Base-by-base conservation (phyloP, 2,329 filamentous ascomycete species). In the Talaromyces sp. region DNA sequence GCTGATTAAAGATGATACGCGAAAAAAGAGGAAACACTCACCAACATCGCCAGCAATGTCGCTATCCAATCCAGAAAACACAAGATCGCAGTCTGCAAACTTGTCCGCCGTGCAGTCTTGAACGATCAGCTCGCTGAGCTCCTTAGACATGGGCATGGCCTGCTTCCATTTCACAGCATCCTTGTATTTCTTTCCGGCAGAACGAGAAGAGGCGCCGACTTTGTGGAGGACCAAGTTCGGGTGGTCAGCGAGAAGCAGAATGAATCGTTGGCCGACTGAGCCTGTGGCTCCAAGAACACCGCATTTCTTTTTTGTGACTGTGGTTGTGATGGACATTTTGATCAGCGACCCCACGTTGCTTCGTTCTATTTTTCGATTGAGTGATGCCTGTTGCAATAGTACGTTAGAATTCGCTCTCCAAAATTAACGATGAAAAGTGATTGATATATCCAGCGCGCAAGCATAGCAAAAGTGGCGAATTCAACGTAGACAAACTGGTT, bases 131-230 rank as follows among this genome's bases (percentile, higher is more conserved):
- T 93, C 89, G 70, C 87, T 92, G 66, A 96, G 81, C 68, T 84
- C 84, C 68, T 88, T 83, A 50, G 89, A 89, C 86, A 97, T 96
- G 63, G 92, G 90, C 64, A 87, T 82, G 10, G 91, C 86, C 82
- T 98, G 94, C 84, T 97, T 97, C 95, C 95, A 98, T 73, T 87
- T 87, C 68, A 96, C 93, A 45, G 93, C 94, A 85, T 97, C 92
- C 79, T 89, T 90, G 84, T 98, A 98, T 76, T 90, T 90, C 84
- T 97, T 97, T 74, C 93, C 93, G 7, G 92, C 92, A 10, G 93
- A 97, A 66, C 92, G 87, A 66, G 91, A 87, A 19, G 93, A 97
- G 41, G 95, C 95, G 68, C 95, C 95, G 59, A 98, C 87, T 66
- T 93, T 93, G 69, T 95, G 90, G 65, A 98, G 88, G 69, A 88